Base-by-base conservation (phyloP, 306 rosid species). In the Acmispon strigosus region DNA sequence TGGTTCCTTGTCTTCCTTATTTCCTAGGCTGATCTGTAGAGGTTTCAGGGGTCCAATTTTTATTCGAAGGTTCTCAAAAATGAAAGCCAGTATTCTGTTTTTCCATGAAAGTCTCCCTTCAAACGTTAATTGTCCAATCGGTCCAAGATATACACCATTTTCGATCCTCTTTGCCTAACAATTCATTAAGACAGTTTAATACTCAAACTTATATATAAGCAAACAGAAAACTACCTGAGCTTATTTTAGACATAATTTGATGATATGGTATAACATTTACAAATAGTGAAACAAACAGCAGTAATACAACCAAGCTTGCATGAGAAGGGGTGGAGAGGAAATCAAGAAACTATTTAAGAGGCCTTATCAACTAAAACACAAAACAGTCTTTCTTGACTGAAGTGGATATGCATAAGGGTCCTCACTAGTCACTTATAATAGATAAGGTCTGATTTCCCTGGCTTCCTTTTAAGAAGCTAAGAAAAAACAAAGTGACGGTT, bases 61-160 rank as follows among this genome's bases (percentile, higher is more conserved):
- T 51, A 94, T 82, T 16, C 87, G 74, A 59, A 90, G 56, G 57
- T 70, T 67, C 83, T 88, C 93, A 50, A 92, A 92, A 67, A 88
- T 53, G 76, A 94, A 94, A 19, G 96, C 89, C 50, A 94, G 71
- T 59, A 89, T 91, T 83, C 86, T 82, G 14, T 80, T 86, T 64
- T 87, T 91, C 96, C 95, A 91, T 4, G 95, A 86, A 71, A 94
- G 65, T 59, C 81, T 86, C 32, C 97, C 99, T 86, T 91, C 99
- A 80, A 94, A 94, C 52, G 97, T 87, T 74, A 94, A 86, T 73
- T 81, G 76, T 77, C 99, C 97, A 66, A 91, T 48, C 27, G 99
- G 85, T 72, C 99, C 97, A 63, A 94, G 86, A 83, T 83, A 91
- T 24, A 89, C 89, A 2, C 97, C 95, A 74, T 94, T 94, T 81